Evolutionary conservation across 805 yeast genomes (phyloP).

Genomic region (Ogataea trehaloabstinens): DNA sequence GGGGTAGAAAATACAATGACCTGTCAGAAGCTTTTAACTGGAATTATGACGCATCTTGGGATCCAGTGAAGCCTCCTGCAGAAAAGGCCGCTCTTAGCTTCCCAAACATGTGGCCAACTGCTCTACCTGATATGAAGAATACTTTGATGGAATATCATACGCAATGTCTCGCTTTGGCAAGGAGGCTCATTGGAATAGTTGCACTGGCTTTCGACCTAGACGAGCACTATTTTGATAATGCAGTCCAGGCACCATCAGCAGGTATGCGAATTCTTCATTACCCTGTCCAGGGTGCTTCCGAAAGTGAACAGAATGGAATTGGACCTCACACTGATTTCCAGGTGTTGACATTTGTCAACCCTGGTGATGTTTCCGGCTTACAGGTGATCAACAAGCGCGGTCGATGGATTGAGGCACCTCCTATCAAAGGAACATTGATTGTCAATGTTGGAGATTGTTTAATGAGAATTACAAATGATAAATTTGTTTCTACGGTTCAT

Average conservation of each 20-base stretch:
- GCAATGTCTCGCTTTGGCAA: not conserved
- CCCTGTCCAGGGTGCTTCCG: slow-evolving; percentile 25
- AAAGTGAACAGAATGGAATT: slow-evolving; percentile 29
- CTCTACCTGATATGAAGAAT: slow-evolving; percentile 20
- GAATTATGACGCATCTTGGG: slow-evolving; percentile 20
- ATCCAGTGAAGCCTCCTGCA: slow-evolving; percentile 14
- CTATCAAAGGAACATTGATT: slow-evolving; percentile 5
- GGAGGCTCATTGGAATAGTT: slow-evolving; percentile 18
- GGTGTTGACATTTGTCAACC: slow-evolving; percentile 28
- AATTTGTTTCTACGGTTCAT: slow-evolving; percentile 12
- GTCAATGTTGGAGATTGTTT: slow-evolving; percentile 12
- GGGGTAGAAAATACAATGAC: slow-evolving; percentile 18
- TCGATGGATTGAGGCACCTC: slow-evolving; percentile 14
- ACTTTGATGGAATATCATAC: slow-evolving; percentile 3
- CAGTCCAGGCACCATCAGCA: slow-evolving; percentile 26
- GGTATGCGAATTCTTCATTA: slow-evolving; percentile 29
- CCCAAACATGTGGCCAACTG: slow-evolving; percentile 28
- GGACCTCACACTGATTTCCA: slow-evolving; percentile 36
- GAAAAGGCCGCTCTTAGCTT: slow-evolving; percentile 3
- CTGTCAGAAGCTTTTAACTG: slow-evolving; percentile 31
- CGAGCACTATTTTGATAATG: slow-evolving; percentile 24
- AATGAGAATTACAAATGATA: slow-evolving; percentile 10
- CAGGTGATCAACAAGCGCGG: slow-evolving; percentile 12
- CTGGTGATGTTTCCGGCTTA: slow-evolving; percentile 11
- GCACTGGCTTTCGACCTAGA: slow-evolving; percentile 26